Conservation (phyloP, 2,329 filamentous ascomycete species). For the Aureobasidium sp. region DNA sequence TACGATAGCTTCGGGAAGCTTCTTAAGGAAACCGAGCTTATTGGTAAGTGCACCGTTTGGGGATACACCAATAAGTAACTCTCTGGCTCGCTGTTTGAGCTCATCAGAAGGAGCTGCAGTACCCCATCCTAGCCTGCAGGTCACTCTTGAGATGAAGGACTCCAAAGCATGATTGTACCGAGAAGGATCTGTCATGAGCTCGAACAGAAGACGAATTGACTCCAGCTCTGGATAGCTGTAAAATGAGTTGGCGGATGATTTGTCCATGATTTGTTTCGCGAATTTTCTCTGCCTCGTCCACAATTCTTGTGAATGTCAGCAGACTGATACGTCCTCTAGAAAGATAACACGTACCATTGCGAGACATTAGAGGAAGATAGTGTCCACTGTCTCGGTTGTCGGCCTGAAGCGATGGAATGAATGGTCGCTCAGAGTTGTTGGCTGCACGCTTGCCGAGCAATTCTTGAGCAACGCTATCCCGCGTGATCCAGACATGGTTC, state of each 20-base stretch:
- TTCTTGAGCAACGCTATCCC: conserved; percentile 34
- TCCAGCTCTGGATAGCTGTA: conserved; percentile 34
- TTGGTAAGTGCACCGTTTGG: conserved; percentile 38
- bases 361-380: conserved; percentile 36
- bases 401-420: conserved; percentile 34
- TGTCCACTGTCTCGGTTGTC: conserved; percentile 38
- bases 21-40: conserved; percentile 38
- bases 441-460: conserved; percentile 35
- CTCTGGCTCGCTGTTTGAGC: conserved; percentile 38
- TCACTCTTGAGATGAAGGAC: conserved; percentile 38
- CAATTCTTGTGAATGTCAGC: background rate
- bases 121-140: conserved; percentile 39
- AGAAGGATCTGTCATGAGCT: conserved; percentile 34
- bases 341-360: conserved; percentile 27
- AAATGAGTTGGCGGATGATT: conserved; percentile 27
- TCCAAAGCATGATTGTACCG: conserved; percentile 36
- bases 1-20: conserved; percentile 33
- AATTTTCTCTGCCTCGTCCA: conserved; percentile 37
- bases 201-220: conserved; percentile 35
- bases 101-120: conserved; percentile 36
- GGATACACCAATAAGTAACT: conserved; percentile 37
- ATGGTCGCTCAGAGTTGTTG: conserved; percentile 40
- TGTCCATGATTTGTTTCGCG: conserved; percentile 37
- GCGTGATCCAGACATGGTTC: conserved; percentile 39
- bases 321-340: background rate